Percentiles rank a stretch among this genome's conserved stretches.
Conservation (phyloP, 2,329 filamentous ascomycete species). For the Zarea fungicola region DNA sequence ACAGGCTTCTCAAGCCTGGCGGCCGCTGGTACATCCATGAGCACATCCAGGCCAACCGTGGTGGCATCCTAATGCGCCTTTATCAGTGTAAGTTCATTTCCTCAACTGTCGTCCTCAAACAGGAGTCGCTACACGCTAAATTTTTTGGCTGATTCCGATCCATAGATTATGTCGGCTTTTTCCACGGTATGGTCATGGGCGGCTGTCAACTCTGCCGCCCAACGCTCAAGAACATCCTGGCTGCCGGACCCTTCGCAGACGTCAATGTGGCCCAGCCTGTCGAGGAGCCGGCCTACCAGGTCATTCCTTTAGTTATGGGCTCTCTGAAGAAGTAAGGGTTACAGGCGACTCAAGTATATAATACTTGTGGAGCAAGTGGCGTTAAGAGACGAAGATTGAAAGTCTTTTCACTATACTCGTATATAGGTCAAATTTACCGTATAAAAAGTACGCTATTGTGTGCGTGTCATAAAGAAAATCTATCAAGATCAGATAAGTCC, state of each 20-base stretch:
- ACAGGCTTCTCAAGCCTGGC: constrained; percentile 54
- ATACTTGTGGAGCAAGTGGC: too few relatives aligned
- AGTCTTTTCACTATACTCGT: too few relatives aligned
- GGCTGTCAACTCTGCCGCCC: constrained; percentile 47
- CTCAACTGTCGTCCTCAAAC: neutral
- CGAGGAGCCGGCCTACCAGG: constrained; percentile 36
- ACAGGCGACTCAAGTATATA: too few relatives aligned
- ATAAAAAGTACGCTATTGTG: neutral
- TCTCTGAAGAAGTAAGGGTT: constrained; percentile 49
- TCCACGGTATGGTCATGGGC: constrained; percentile 48
- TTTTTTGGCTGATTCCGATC: neutral
- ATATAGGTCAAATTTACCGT: neutral
- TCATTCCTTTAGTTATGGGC: constrained; percentile 46
- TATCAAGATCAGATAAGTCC: too few relatives aligned
- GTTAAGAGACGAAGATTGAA: too few relatives aligned
- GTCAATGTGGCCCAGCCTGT: constrained; percentile 41
- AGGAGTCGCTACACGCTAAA: too few relatives aligned
- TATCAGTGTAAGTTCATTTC: constrained; percentile 45
- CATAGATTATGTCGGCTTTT: constrained; percentile 43
- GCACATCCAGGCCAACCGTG: constrained; percentile 44
- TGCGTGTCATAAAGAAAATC: too few relatives aligned
- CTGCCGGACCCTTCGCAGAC: constrained; percentile 45
- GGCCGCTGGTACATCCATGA: constrained; percentile 60
- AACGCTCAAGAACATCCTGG: constrained; percentile 41
- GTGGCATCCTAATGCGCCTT: constrained; percentile 34